Evolutionary conservation across 2,329 filamentous ascomycete genomes (phyloP).

Genomic region (Aurifilum marmelostoma): DNA sequence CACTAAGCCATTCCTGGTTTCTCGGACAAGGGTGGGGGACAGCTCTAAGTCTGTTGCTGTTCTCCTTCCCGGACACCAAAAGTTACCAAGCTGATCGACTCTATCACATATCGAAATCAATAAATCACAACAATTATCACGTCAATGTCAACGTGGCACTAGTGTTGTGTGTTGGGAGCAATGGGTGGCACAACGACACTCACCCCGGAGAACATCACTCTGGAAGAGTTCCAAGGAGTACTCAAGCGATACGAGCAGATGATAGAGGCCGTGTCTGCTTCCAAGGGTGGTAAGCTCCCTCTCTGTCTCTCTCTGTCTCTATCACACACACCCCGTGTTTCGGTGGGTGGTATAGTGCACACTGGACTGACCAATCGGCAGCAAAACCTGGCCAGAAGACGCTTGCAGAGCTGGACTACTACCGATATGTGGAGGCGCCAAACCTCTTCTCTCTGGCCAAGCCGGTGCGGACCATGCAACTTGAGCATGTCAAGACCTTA

Average conservation of each 20-base stretch:
- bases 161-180: background rate
- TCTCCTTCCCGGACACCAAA: background rate
- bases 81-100: background rate
- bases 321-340: background rate
- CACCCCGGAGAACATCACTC: slow-evolving; percentile 36
- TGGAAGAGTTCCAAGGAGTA: slow-evolving; percentile 33
- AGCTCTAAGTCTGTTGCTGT: background rate
- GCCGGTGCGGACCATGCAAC: slow-evolving; percentile 48
- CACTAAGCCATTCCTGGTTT: background rate
- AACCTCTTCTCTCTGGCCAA: slow-evolving; percentile 45
- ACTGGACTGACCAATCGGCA: slow-evolving; percentile 32
- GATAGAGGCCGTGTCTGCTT: slow-evolving; percentile 45
- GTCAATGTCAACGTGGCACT: no score
- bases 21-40: background rate
- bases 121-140: background rate
- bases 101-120: background rate
- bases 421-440: slow-evolving; percentile 60
- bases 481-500: slow-evolving; percentile 61
- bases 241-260: slow-evolving; percentile 34
- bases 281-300: slow-evolving; percentile 49
- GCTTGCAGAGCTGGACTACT: slow-evolving; percentile 61
- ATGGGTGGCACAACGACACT: slow-evolving; percentile 30
- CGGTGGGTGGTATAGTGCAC: background rate
- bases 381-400: slow-evolving; percentile 54
- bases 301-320: no score